Percentiles rank a stretch among this genome's conserved stretches.
These are phyloP conservation scores for Fusarium aywerte DNA, from an alignment of 2,329 filamentous ascomycete genomes.

Conservation along the genomic window DNA sequence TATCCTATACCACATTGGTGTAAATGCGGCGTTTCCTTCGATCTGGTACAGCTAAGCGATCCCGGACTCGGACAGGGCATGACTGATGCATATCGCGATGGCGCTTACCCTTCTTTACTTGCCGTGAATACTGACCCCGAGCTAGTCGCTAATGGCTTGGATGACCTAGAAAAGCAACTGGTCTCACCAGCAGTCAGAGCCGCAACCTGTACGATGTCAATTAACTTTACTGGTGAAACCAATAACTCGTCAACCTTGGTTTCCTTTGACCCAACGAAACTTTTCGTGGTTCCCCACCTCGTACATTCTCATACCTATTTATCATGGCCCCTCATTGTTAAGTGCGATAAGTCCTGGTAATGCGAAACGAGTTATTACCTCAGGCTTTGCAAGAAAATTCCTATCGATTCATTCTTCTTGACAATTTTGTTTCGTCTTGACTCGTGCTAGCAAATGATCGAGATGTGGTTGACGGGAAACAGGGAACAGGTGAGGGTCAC, in stretches of 20 bases:
- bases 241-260: neutral
- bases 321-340: neutral
- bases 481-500: too few relatives aligned
- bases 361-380: neutral
- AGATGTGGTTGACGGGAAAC: too few relatives aligned
- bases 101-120: neutral
- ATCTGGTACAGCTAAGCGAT: neutral
- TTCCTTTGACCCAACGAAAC: neutral
- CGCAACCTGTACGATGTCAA: neutral
- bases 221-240: slow-evolving; percentile 2
- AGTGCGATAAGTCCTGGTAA: neutral
- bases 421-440: neutral
- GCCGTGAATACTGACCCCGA: neutral
- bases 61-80: neutral
- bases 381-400: neutral
- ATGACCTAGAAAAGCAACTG: neutral
- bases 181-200: slow-evolving; percentile 6
- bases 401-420: neutral
- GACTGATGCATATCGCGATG: slow-evolving; percentile 4
- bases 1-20: neutral
- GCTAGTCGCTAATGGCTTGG: neutral
- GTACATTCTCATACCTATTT: neutral
- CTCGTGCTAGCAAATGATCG: neutral
- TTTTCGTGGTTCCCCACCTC: neutral
- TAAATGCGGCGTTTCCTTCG: neutral